Base-by-base conservation (phyloP, 306 rosid genomes). In the Clitoria ternatea region DNA sequence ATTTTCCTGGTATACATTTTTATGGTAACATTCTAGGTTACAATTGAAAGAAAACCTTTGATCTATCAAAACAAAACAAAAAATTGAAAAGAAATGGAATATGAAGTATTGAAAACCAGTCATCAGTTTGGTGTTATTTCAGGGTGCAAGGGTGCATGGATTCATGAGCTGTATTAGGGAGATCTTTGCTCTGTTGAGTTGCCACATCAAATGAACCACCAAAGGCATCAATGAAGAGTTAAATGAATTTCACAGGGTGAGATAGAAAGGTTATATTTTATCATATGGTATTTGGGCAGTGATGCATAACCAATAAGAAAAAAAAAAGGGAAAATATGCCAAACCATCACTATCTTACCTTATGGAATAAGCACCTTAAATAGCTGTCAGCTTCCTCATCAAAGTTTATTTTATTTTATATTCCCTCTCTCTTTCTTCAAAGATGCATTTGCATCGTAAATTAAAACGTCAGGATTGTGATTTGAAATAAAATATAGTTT, bases 321-420 rank as follows among this genome's bases (percentile, higher is more conserved):
- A 27, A 29, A 27, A 14, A 27, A 29, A 27, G 10, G 17, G 30
- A 56, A 48, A 39, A 71, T 15, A 42, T 1, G 39, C n/a, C 65
- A 74, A 54, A 18, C 5, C 24, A 55, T 75, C 73, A 2, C 52
- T 55, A 54, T 78, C 78, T 65, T 62, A 29, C n/a, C 65, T 56
- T 57, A 66, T 26, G 74, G 74, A 72, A 72, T 78, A 54, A 72
- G 70, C 65, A 65, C 75, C 64, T 26, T 36, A 40, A 30, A 26
- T 72, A 45, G 78, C 69, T 78, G 69, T 72, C 66, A 59, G 24
- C 15, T 66, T 65, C 30, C 6, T 78, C 74, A 64, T 71, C 29
- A 35, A 72, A 26, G 39, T 30, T 55, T 37, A 47, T 65, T 64
- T 64, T 70, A 39, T 61, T 1, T 69, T 15, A 22, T 55, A 23